Evolutionary conservation across 2,329 filamentous ascomycete genomes (phyloP), one percentile per base, ranked within the genome.

Genomic region (Pezicula rhizophila): DNA sequence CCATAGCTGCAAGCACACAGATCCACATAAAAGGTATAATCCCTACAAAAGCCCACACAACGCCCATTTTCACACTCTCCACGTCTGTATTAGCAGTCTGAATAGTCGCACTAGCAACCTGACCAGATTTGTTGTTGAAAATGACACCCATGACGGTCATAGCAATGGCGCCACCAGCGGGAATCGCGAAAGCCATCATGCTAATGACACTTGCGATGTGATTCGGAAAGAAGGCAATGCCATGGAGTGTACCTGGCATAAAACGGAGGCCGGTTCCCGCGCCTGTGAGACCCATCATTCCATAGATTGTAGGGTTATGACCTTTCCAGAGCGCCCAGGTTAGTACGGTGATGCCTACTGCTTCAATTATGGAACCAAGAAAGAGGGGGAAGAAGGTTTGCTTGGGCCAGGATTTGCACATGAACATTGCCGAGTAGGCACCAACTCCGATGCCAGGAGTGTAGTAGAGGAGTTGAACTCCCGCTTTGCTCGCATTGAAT

Each of bases 71-170:
- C 2, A 70, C 74, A 2, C 66, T 66, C n/a, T 68, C 60, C 4
- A 70, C 66, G 2, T 77, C 64, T 5, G 20, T 28, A 0, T 63
- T 54, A 44, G 71, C 69, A 8, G 63, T 57, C 0, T 56, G 62
- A 2, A 60, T 42, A 0, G 71, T 65, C 3, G 71, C 57, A 6
- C 58, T 49, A 8, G 57, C 51, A 33, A 73, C 66, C 5, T 57
- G 25, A 54, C 7, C 64, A 2, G 62, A 63, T 6, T 62, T 66
- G 52, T 86, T 86, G 59, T 84, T 83, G 62, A 85, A 85, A 1
- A 86, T 80, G 6, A 76, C 73, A 14, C 78, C 76, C 82, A 86
- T 85, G 57, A 85, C 73, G 1, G 81, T 83, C 47, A 86, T 68
- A 0, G 76, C 77, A 5, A 85, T 64, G 0, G 81, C 84, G 17